Evolutionary conservation across 2,329 filamentous ascomycete species (phyloP), one percentile per base, ranked within the genome.

Genomic region (Penicillium hesseltinei): DNA sequence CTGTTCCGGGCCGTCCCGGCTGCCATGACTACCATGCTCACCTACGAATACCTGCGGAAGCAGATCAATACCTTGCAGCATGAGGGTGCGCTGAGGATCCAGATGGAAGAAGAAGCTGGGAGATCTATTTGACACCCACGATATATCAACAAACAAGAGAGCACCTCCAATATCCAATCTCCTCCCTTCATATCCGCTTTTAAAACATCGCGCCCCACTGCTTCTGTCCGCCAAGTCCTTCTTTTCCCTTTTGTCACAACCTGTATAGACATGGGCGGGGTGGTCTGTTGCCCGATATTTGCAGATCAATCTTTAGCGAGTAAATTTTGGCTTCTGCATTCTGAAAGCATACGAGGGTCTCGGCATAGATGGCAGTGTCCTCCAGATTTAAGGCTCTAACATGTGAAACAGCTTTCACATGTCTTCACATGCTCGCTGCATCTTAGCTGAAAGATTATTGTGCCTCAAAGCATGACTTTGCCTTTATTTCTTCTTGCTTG

Each of bases 1-100:
- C 90, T 99, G 86, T 91, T 97, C 81, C 85, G 94, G 56, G 94
- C 94, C 8, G 88, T 99, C 13, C 94, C 94, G 33, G 92, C 94
- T 23, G 93, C 94, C 21, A 96, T 96, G 69, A 96, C 96, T 27
- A 99, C 94, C 3, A 95, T 99, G 88, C 82, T 97, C 71, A 97
- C 93, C 13, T 99, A 96, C 71, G 94, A 99, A 77, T 94, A 88
- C 64, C 73, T 88, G 57, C 81, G 82, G 63, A 82, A 82, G 58
- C 71, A 77, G 17, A 78, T 86, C 54, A 78, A 79, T 50, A 77
- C 75, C 54, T 63, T 85, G 54, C 84, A 86, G 67, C 76, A 79
- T 57, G 82, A 85, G 68, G 83, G 81, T 13, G 59, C 65, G 45
- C 54, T 67, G 29, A 70, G 73, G 57, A 59, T 68, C 33, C 49